Evolutionary conservation across 1,284 basidiomycete genomes (phyloP).

Genomic region (Leccinum cinnamomeum): DNA sequence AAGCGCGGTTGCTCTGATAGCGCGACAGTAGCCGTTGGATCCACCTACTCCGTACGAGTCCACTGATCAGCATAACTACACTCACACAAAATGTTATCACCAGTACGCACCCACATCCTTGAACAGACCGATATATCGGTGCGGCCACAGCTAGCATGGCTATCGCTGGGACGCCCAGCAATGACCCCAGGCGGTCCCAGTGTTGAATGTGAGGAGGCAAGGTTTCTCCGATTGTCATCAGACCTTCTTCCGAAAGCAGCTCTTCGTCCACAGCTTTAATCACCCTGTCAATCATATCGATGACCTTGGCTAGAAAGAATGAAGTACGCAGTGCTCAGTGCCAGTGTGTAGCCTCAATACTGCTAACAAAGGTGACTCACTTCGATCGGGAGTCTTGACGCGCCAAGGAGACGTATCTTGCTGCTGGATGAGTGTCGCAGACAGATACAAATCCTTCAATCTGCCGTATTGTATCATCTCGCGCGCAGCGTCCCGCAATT

Average conservation of each 20-base stretch:
- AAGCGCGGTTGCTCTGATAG: no score
- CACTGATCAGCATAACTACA: no score
- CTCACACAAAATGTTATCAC: no score
- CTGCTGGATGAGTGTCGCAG: conserved; percentile 19
- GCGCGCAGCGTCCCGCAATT: conserved; percentile 1
- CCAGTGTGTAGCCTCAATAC: background rate
- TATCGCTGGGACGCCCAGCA: conserved; percentile 2
- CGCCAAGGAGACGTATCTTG: conserved; percentile 18
- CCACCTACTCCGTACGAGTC: no score
- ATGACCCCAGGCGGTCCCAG: conserved; percentile 15
- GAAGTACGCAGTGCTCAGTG: background rate
- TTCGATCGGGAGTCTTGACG: conserved; percentile 21
- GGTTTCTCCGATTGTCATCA: conserved; percentile 21
- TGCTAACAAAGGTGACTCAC: conserved; percentile 7
- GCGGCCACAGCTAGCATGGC: no score
- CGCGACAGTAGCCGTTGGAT: no score
- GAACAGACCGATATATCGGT: no score
- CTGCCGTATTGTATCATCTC: conserved; percentile 12
- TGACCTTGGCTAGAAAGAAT: conserved; percentile 18
- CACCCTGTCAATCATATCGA: conserved; percentile 25
- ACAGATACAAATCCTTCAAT: conserved; percentile 22
- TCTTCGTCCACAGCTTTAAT: conserved; percentile 25
- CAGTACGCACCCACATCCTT: no score
- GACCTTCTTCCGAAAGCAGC: conserved; percentile 16
- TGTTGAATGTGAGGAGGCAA: conserved; percentile 24